Evolutionary conservation across 441 rosid species (phyloP), one percentile per base, ranked within the genome.

Genomic region (Corymbia citriodora): DNA sequence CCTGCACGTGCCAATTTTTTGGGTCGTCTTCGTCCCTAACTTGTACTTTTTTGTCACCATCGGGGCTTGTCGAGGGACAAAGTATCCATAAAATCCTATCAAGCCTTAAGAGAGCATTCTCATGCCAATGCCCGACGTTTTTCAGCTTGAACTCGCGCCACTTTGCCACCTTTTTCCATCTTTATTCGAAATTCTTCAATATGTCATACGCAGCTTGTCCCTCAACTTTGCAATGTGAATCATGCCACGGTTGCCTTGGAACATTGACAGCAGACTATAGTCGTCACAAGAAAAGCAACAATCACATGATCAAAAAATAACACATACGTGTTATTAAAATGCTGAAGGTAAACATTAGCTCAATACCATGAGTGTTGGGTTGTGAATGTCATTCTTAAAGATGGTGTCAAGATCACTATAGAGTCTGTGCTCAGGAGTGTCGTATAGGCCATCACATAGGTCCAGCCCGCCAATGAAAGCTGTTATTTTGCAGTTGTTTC

Each of bases 181-280:
- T 92, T 90, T 97, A 97, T 87, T 96, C 97, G 87, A 97, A 97
- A 88, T 96, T 96, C 81, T 90, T 93, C 91, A 96, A 89, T 90
- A 96, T 91, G 91, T 97, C 98, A 87, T 96, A 94, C 23, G 99
- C 98, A 88, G 98, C 99, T 53, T 98, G 96, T 49, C 99, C 97
- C 91, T 97, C 99, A 70, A 97, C 92, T 92, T 95, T 97, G 92
- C 97, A 96, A 89, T 96, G 99, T 88, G 96, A 88, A 91, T 97
- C 99, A 92, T 97, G 98, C 98, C 99, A 97, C 3, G 99, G 98
- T 91, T 97, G 96, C 90, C 99, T 95, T 36, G 99, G 99, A 81
- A 93, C 90, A 91, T 89, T 89, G 53, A 92, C 88, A 89, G 82
- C 65, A 59, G 94, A 92, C 97, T 96, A 92, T 29, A 90, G 59